phyloP scores from a whole-genome alignment of 805 yeast genomes.

The Yarrowia keelungensis region DNA sequence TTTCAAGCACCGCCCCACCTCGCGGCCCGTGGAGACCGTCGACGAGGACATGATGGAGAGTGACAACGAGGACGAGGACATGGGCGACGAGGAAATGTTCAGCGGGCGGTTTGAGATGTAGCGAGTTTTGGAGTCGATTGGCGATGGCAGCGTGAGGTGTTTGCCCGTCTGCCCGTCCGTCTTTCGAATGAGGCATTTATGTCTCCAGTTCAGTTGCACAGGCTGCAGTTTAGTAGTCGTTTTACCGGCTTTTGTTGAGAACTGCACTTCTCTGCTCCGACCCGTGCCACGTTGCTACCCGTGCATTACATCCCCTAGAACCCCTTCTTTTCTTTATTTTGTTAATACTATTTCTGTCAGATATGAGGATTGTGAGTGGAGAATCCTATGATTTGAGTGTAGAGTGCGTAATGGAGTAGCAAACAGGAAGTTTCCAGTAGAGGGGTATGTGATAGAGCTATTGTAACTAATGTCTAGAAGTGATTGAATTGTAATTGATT shows the following conservation, averaged over 20 bases:
- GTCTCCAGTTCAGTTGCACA: not conserved
- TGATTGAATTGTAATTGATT: too few species aligned
- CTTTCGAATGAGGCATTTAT: not conserved
- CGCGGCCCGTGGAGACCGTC: conserved; percentile 32
- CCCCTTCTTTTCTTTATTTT: conserved; percentile 21
- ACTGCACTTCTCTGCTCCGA: too few species aligned
- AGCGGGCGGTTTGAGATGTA: conserved; percentile 39
- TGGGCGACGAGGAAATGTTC: conserved; percentile 39
- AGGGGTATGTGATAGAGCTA: too few species aligned
- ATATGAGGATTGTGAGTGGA: not conserved
- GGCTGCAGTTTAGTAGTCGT: not conserved
- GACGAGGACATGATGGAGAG: conserved; percentile 39
- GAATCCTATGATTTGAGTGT: too few species aligned
- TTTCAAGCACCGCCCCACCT: conserved; percentile 50
- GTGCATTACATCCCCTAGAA: conserved; percentile 2
- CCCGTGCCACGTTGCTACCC: not conserved
- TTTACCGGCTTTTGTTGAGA: not conserved
- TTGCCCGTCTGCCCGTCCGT: not conserved
- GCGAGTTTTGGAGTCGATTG: not conserved
- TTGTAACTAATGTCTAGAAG: too few species aligned
- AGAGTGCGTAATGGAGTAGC: too few species aligned
- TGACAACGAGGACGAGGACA: conserved; percentile 40
- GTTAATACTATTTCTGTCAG: conserved; percentile 28
- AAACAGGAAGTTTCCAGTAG: too few species aligned
- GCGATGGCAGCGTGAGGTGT: too few species aligned